Base-by-base conservation (phyloP, 306 rosid species). In the Quercus berberidifolia region DNA sequence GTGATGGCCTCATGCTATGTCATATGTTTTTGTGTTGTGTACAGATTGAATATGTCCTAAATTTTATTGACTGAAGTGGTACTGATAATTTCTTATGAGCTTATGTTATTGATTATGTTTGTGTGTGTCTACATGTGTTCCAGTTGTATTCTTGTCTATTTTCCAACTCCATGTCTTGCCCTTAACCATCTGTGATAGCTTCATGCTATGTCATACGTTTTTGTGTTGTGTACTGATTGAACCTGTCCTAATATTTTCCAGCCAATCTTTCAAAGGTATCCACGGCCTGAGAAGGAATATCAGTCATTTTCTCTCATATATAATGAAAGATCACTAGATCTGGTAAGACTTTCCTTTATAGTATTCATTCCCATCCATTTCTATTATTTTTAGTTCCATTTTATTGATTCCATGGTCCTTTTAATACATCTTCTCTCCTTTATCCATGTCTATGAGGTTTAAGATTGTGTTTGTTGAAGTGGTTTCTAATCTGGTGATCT, bases 221-320 rank as follows among this genome's bases (percentile, higher is more conserved):
- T 80, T 78, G 68, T 78, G 54, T 64, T 84, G 43, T 85, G 79
- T 80, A 80, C 91, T 91, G 70, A 89, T 78, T 78, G 73, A 81
- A 71, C 73, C 30, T 85, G 70, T 51, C 41, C 41, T 68, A 38
- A 18, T 26, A 73, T 87, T 82, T 87, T 88, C 80, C 94, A 96
- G 99, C 98, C 97, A 74, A 96, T 96, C 84, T 96, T 96, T 88
- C 98, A 96, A 85, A 91, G 99, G 87, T 89, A 93, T 91, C 98
- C 99, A 9, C 90, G 98, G 51, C 99, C 98, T 15, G 99, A 96
- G 87, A 96, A 96, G 94, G 99, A 91, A 84, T 93, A 90, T 83
- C 99, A 96, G 86, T 96, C 99, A 31, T 96, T 96, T 91, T 96
- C 99, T 78, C 92, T 96, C 55, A 90, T 93, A 85, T 96, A 96